Percentiles rank a stretch among this genome's conserved stretches.
Conservation (phyloP, 805 yeast species). For the Candida railenensis region DNA sequence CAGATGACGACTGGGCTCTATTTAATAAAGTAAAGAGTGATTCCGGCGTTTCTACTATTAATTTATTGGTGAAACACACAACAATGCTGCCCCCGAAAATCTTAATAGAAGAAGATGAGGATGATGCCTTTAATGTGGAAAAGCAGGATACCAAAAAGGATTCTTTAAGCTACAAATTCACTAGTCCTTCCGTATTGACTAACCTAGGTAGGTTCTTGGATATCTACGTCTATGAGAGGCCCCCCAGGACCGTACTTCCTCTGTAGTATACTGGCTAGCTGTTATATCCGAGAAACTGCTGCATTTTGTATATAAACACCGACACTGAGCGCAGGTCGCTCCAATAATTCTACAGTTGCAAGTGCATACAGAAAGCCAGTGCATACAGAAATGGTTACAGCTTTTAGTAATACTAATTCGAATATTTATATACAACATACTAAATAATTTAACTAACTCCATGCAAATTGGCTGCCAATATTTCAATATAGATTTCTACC, state of each 20-base stretch:
- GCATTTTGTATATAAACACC: too few species aligned
- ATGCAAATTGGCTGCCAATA: too few species aligned
- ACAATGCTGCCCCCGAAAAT: constrained; percentile 7
- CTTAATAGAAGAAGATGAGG: constrained; percentile 13
- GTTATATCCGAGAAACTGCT: too few species aligned
- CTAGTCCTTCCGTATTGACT: constrained; percentile 11
- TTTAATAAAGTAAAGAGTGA: not conserved
- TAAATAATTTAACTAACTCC: too few species aligned
- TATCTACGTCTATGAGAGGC: constrained; percentile 21
- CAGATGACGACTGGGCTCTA: not conserved
- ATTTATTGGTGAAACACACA: constrained; percentile 9
- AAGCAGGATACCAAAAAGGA: constrained; percentile 13
- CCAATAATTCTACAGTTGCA: too few species aligned
- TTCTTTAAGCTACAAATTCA: not conserved
- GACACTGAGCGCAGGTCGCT: too few species aligned
- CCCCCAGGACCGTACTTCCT: constrained; percentile 4
- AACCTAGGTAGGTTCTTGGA: constrained; percentile 13
- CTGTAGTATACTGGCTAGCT: not conserved
- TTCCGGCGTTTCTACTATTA: not conserved
- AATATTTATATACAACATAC: too few species aligned
- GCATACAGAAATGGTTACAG: too few species aligned
- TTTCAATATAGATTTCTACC: too few species aligned
- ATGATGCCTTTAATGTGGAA: constrained; percentile 12
- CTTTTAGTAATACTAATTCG: too few species aligned
- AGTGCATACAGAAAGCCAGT: too few species aligned